Conservation (phyloP, 78 protist genomes). For the Dictyostelium discoideum region DNA sequence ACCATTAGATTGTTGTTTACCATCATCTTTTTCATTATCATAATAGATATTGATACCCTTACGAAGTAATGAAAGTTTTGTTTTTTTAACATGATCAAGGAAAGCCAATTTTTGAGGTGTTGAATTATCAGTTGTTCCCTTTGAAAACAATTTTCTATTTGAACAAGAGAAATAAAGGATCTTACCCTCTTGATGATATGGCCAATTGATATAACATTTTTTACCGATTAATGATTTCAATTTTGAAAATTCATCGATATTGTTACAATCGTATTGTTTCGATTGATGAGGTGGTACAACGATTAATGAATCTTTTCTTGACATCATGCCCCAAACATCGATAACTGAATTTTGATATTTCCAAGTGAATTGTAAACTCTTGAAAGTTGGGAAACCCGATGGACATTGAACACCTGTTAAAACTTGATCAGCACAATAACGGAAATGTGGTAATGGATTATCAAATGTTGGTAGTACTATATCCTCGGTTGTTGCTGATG, state of each 20-base stretch:
- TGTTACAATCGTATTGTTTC: not conserved
- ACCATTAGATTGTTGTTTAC: not conserved
- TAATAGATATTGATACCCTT: slow-evolving; percentile 30
- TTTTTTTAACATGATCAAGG: slow-evolving; percentile 31
- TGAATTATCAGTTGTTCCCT: not conserved
- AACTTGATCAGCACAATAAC: slow-evolving; percentile 48
- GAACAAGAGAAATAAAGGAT: slow-evolving; percentile 52
- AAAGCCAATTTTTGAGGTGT: slow-evolving; percentile 22
- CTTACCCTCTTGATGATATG: slow-evolving; percentile 64
- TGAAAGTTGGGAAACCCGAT: slow-evolving; percentile 77
- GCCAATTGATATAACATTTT: slow-evolving; percentile 67
- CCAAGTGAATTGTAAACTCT: not conserved
- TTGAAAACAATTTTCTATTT: not conserved
- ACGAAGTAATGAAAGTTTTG: not conserved
- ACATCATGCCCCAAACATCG: slow-evolving; percentile 68
- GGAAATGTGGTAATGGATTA: slow-evolving; percentile 33
- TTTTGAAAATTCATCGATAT: not conserved
- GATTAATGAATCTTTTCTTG: slow-evolving; percentile 51
- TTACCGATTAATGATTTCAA: slow-evolving; percentile 27
- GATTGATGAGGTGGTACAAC: slow-evolving; percentile 13
- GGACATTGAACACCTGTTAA: slow-evolving; percentile 52
- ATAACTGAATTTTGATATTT: slow-evolving; percentile 9
- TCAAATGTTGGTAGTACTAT: slow-evolving; percentile 3
- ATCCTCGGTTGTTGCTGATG: slow-evolving; percentile 42
- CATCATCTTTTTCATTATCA: not conserved